Evolutionary conservation across 1,284 basidiomycete genomes (phyloP).

Genomic region (Thecaphora thlaspeos): DNA sequence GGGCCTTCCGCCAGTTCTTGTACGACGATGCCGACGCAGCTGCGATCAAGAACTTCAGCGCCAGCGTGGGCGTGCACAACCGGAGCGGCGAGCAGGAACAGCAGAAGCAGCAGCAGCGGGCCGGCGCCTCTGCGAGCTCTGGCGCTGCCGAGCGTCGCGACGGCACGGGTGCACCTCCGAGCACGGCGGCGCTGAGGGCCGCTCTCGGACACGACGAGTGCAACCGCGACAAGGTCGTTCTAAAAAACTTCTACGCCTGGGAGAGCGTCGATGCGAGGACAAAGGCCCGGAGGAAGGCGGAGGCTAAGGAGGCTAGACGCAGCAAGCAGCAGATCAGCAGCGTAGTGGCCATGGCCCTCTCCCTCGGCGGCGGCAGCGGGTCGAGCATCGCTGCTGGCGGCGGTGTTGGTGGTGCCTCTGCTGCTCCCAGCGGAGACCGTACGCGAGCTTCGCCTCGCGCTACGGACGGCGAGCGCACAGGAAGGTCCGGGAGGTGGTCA

Average conservation of each 20-base stretch:
- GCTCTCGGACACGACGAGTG: constrained; percentile 29
- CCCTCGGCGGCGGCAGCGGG: constrained; percentile 5
- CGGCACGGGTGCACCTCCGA: no score
- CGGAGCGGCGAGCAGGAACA: no score
- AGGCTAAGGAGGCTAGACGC: constrained; percentile 4
- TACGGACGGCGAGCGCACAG: no score
- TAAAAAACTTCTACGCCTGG: constrained; percentile 48
- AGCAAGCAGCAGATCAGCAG: constrained; percentile 8
- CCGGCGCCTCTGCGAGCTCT: neutral
- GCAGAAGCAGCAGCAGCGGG: neutral
- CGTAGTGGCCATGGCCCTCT: constrained; percentile 27
- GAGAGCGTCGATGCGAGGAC: constrained; percentile 29
- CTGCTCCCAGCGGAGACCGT: no score
- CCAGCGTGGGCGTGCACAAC: no score
- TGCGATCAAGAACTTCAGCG: neutral
- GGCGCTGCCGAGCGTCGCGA: neutral
- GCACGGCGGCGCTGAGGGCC: neutral
- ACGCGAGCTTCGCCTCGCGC: no score
- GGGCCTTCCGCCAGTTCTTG: constrained; percentile 16
- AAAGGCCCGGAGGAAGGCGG: constrained; percentile 28
- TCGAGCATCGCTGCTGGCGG: no score
- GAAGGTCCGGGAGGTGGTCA: neutral
- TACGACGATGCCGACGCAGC: constrained; percentile 31
- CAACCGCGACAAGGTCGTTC: constrained; percentile 27
- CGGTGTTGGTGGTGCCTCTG: no score